Conservation (phyloP, 73 alveolate genomes). For the Paramecium sexaurelia region DNA sequence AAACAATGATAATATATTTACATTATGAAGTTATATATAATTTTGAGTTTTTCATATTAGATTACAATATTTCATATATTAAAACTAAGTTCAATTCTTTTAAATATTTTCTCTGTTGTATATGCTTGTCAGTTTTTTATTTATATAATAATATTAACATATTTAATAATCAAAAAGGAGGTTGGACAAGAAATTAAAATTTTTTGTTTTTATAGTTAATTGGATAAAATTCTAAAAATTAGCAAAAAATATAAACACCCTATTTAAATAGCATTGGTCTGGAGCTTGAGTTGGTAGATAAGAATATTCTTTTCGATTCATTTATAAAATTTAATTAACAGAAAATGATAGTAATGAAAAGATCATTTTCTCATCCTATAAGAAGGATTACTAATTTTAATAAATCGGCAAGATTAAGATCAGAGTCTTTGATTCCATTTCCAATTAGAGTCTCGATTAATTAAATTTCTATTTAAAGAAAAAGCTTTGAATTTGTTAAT, state of each 20-base stretch:
- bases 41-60: too few relatives aligned
- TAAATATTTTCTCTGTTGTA: too few relatives aligned
- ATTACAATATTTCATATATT: too few relatives aligned
- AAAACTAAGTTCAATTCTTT: too few relatives aligned
- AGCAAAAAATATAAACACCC: too few relatives aligned
- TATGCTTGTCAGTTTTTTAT: too few relatives aligned
- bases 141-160: too few relatives aligned
- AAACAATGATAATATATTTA: background rate
- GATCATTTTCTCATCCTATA: slow-evolving; percentile 15
- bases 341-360: slow-evolving; percentile 17
- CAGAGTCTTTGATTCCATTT: background rate
- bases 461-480: background rate
- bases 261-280: background rate
- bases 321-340: background rate
- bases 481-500: background rate
- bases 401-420: background rate
- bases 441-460: background rate
- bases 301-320: background rate
- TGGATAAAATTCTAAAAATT: too few relatives aligned
- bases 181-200: too few relatives aligned
- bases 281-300: background rate
- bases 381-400: slow-evolving; percentile 4
- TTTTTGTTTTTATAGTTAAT: too few relatives aligned
- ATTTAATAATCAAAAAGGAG: too few relatives aligned
- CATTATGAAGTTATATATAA: background rate